phyloP scores from a whole-genome alignment of 345 rosid genomes.

The Litchi chinensis region DNA sequence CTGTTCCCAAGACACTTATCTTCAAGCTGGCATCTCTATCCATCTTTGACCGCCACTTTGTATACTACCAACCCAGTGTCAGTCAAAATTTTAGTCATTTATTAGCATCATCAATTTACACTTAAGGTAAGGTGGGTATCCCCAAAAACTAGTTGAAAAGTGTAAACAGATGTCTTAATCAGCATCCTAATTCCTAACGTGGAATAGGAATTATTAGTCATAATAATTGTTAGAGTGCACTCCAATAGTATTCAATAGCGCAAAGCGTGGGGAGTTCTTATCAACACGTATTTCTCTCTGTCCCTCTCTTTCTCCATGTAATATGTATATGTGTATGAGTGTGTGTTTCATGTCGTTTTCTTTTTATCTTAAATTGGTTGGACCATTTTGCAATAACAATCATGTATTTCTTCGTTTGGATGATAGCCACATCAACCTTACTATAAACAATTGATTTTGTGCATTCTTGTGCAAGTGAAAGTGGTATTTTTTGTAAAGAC shows the following conservation, averaged over 20 bases:
- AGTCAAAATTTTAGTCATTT: background rate
- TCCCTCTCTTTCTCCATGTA: background rate
- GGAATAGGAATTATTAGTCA: background rate
- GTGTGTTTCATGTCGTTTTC: slow-evolving; percentile 12
- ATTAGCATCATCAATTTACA: background rate
- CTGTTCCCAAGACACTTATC: too few species aligned
- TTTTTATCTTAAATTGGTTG: slow-evolving; percentile 5
- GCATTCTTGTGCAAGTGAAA: slow-evolving; percentile 18
- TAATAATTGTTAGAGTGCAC: slow-evolving; percentile 7
- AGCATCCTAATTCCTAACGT: background rate
- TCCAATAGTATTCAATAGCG: background rate
- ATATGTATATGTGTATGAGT: too few species aligned
- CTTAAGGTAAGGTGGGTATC: background rate
- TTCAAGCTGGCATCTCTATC: background rate
- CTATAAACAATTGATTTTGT: background rate
- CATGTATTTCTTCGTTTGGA: slow-evolving; percentile 14
- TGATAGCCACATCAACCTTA: slow-evolving; percentile 1
- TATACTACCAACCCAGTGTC: too few species aligned
- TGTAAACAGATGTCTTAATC: background rate
- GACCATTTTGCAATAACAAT: background rate
- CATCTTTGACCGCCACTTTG: background rate
- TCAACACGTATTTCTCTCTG: slow-evolving; percentile 27
- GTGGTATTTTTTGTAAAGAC: background rate
- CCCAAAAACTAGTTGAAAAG: background rate
- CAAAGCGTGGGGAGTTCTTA: background rate